Conservation (phyloP, 2,329 filamentous ascomycete species). For the Fusarium duplospermum region DNA sequence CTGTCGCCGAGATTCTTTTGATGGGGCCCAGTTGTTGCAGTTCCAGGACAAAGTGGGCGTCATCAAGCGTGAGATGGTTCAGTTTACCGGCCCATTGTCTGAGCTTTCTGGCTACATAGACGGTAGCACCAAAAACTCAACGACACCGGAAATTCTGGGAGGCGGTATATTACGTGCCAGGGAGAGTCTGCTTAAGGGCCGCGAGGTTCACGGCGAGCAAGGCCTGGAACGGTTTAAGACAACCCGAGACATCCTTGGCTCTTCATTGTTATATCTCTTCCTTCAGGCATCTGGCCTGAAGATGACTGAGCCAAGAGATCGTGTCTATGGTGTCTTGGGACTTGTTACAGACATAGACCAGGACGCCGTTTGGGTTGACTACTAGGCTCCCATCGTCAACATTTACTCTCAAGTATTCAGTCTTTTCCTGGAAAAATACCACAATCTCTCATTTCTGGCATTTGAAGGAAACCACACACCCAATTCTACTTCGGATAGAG, state of each 20-base stretch:
- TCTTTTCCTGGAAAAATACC: background rate
- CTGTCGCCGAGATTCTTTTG: constrained; percentile 1
- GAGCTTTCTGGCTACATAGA: background rate
- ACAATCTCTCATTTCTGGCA: background rate
- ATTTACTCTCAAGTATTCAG: background rate
- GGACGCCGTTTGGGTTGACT: background rate
- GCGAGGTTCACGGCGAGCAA: background rate
- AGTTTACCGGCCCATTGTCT: background rate
- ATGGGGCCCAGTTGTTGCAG: background rate
- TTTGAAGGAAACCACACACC: background rate
- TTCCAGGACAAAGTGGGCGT: background rate
- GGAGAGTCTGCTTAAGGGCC: background rate
- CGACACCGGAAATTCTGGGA: background rate
- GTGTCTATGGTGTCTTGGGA: constrained; percentile 7
- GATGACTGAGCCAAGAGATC: background rate
- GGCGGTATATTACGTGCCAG: background rate
- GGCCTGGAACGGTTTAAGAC: background rate
- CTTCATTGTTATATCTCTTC: constrained; percentile 1
- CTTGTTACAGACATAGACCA: background rate
- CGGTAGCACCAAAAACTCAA: background rate
- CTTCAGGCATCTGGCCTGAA: background rate
- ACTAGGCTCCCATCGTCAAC: background rate
- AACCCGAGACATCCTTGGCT: background rate
- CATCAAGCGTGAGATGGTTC: background rate
- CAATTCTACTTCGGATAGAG: background rate